Evolutionary conservation across 768 basidiomycete genomes (phyloP).

Genomic region (Calocybe gangraenosa): DNA sequence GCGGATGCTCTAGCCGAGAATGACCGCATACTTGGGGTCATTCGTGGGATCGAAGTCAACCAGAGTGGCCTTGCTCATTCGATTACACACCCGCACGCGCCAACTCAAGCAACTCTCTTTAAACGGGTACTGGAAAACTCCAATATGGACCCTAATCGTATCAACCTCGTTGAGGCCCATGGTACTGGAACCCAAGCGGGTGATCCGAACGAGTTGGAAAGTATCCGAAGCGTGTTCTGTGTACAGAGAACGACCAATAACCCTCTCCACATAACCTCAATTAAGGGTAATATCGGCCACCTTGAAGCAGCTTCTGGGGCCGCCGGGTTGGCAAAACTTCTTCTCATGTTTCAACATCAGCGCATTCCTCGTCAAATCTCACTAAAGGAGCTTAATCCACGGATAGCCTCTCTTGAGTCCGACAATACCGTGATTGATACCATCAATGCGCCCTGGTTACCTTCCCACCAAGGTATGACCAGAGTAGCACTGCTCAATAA

Average conservation of each 20-base stretch:
- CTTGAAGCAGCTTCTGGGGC: slow-evolving; percentile 74
- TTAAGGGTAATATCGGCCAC: slow-evolving; percentile 76
- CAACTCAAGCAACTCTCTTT: slow-evolving; percentile 59
- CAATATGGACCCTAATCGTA: slow-evolving; percentile 37
- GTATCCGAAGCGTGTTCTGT: slow-evolving; percentile 54
- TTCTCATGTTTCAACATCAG: slow-evolving; percentile 60
- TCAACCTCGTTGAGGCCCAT: slow-evolving; percentile 71
- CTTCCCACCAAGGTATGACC: slow-evolving; percentile 25
- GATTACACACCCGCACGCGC: slow-evolving; percentile 68
- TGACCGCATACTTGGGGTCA: slow-evolving; percentile 65
- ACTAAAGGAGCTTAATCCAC: slow-evolving; percentile 51
- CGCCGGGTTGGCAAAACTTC: slow-evolving; percentile 64
- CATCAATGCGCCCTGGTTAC: slow-evolving; percentile 35
- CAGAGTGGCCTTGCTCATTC: slow-evolving; percentile 64
- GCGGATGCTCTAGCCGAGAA: slow-evolving; percentile 61
- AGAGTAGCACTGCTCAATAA: slow-evolving; percentile 66
- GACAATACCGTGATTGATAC: slow-evolving; percentile 51
- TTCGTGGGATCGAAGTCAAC: slow-evolving; percentile 67
- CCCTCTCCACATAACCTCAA: slow-evolving; percentile 60
- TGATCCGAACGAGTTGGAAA: slow-evolving; percentile 61
- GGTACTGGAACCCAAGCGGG: slow-evolving; percentile 73
- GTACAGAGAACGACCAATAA: slow-evolving; percentile 35
- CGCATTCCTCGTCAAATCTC: slow-evolving; percentile 61
- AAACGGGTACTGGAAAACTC: slow-evolving; percentile 39
- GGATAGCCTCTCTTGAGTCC: slow-evolving; percentile 39